Base-by-base conservation (phyloP, 1,139 yeast genomes). In the Wickerhamiella infanticola region DNA sequence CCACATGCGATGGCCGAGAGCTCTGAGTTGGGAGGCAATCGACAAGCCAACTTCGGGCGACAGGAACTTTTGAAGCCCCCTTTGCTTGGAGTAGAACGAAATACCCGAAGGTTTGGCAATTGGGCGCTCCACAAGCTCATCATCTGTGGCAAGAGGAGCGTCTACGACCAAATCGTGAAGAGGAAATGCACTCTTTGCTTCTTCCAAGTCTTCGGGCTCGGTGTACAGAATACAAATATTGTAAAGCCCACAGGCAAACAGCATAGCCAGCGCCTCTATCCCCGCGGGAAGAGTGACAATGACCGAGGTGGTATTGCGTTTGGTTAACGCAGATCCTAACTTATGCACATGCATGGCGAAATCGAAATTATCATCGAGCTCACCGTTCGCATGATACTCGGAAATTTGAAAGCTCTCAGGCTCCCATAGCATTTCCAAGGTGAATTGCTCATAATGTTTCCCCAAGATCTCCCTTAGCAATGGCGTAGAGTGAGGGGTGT, bases 401-500 rank as follows among this genome's bases (percentile, higher is more conserved):
- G 7, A 24, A 24, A 43, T 45, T 5, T 9, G 35, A 41, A 42
- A 41, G 42, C 44, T 37, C 42, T 48, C 24, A 45, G 46, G 46
- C 42, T 47, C 45, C 55, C 57, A 46, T 39, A 50, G 35, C 43
- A 52, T 41, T 5, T 24, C 25, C 25, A 75, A 53, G 51, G 70
- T 71, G 58, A 75, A 77, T 47, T 67, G 69, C 11, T 49, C 63
- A 35, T 80, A 72, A 43, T 74, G 72, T 46, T 79, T 63, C 0
- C 77, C 71, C 33, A 29, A 29, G 11, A 29, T 29, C 7, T 29
- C 9, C 9, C 33, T 7, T 13, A 64, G 49, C 44, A 66, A 52
- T 3, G 58, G 57, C 8, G 57, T 51, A 36, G 65, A 65, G 45
- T 60, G 64, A 2, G 64, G 64, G 35, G 80, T 69, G 24, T 77